A percentile compares a stretch with the other conserved stretches of the same genome.
Evolutionary conservation across 306 rosid genomes (phyloP).

Genomic region (Rubus parviflorus): DNA sequence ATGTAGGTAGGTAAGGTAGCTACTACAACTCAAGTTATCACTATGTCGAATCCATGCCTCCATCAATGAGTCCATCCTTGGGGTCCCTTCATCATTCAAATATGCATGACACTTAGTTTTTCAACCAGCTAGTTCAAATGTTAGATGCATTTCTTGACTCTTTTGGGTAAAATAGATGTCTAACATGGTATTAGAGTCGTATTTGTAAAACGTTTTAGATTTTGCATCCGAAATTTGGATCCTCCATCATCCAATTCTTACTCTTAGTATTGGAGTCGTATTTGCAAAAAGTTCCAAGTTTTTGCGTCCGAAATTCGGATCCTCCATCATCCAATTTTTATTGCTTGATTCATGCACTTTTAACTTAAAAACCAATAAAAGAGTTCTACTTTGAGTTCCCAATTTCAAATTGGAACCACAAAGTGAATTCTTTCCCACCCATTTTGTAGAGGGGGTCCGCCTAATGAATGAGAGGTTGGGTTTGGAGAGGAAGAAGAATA

Average conservation of each 20-base stretch:
- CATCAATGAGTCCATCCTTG: conserved; percentile 4
- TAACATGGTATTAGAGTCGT: neutral
- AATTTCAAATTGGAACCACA: neutral
- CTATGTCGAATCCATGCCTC: conserved; percentile 9
- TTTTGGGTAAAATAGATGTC: neutral
- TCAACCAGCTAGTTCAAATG: neutral
- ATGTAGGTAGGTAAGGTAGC: conserved; percentile 10
- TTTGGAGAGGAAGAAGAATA: conserved; percentile 8
- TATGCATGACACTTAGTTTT: neutral
- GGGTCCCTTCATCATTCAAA: neutral
- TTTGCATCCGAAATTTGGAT: neutral
- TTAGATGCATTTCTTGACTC: neutral
- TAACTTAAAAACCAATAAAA: neutral
- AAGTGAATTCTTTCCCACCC: neutral
- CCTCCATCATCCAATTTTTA: neutral
- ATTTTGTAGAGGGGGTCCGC: neutral
- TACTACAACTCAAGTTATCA: conserved; percentile 11
- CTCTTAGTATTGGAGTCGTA: neutral
- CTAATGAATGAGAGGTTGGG: conserved; percentile 12
- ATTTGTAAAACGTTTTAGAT: neutral
- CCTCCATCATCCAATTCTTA: neutral
- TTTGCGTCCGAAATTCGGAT: neutral
- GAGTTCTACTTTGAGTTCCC: neutral
- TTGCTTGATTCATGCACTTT: neutral
- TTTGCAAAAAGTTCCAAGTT: neutral